These are phyloP conservation scores for Stentor coeruleus DNA, from an alignment of 73 alveolate genomes.

Conservation along the genomic window DNA sequence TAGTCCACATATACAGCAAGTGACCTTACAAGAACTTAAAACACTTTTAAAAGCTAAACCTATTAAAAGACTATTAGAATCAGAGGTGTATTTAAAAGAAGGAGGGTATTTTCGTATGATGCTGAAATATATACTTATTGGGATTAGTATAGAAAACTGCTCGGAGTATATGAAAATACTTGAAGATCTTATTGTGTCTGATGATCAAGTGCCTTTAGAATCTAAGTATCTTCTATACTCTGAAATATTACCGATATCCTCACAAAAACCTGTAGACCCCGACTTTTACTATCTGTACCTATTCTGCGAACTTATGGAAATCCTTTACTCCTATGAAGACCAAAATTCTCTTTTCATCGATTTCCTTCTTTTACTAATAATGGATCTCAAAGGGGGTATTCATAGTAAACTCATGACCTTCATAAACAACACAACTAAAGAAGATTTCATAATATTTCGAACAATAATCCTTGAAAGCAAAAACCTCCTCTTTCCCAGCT, in stretches of 20 bases:
- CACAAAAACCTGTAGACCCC: neutral
- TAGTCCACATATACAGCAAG: neutral
- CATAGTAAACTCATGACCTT: neutral
- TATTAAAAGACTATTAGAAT: neutral
- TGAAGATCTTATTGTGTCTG: neutral
- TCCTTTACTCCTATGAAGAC: neutral
- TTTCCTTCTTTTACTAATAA: neutral
- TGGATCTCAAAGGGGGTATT: neutral
- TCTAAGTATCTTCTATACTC: neutral
- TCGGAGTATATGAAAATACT: neutral
- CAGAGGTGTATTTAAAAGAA: slow-evolving; percentile 1
- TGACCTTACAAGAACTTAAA: neutral
- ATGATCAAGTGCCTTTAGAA: neutral
- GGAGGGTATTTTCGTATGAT: slow-evolving; percentile 17
- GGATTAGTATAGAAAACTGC: neutral
- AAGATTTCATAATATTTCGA: neutral
- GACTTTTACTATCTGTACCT: neutral
- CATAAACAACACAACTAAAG: neutral
- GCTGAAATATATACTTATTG: neutral
- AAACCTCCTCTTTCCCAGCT: neutral
- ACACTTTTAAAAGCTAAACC: neutral
- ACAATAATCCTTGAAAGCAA: neutral
- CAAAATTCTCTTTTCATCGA: neutral
- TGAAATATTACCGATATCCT: too few species aligned
- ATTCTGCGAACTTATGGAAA: neutral